Evolutionary conservation across 1,284 basidiomycete genomes (phyloP), one percentile per base, ranked within the genome.

Genomic region (Cryptococcus wingfieldii): DNA sequence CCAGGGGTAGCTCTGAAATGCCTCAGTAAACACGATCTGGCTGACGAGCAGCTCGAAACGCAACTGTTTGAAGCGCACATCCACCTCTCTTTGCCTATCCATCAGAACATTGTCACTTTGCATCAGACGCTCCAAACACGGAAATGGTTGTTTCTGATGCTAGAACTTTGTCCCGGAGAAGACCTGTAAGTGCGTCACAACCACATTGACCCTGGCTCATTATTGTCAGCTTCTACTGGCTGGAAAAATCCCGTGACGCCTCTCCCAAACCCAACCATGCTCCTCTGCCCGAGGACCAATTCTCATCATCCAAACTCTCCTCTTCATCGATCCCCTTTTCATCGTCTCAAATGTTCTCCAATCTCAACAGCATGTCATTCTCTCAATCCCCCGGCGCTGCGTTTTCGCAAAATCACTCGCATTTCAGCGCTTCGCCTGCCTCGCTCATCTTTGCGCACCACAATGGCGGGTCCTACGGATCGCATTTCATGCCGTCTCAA

Each of bases 151-250:
- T 84, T 91, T 64, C 82, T 91, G 47, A 80, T 91, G 44, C 81
- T 91, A 62, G 89, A 98, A 79, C 94, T 89, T 71, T 96, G 97
- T 64, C 94, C 93, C 8, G 96, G 95, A 53, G 90, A 97, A 77
- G 93, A 96, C 74, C 61, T 77, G 69, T 76, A 50, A 68, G 74
- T 69, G 25, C n/a, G 28, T 39, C 5, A 14, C 8, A 27, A 16
- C n/a, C 25, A 39, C 5, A 23, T 23, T 12, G 23, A 23, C 23
- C 23, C 9, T 25, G 31, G 48, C 64, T 67, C 53, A 65, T 50
- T 23, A 4, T n/a, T 34, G 14, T 34, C 45, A 73, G 72, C 54
- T 97, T 94, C 77, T 98, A 93, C 79, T 98, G 98, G 83, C 83
- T 98, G 53, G 93, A 98, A 79, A 89, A 91, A 79, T 85, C 89